Evolutionary conservation across 208 protist species (phyloP), one percentile per base, ranked within the genome.

Genomic region (Lotmaria passim): DNA sequence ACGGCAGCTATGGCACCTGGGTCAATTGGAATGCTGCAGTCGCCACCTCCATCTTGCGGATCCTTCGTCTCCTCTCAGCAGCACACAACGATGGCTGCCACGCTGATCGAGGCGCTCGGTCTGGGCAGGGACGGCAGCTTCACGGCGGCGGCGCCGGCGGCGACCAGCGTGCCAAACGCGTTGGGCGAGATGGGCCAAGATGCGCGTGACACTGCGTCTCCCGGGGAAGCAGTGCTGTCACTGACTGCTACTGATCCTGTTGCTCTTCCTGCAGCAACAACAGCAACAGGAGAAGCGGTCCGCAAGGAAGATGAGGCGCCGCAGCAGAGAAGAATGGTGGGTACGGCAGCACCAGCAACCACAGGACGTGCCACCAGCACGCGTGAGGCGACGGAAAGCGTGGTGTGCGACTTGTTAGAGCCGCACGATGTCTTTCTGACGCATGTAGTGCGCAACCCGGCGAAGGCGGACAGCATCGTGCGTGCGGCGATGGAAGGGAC

Each of bases 401-500:
- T 10, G 3, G 70, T 47, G 26, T 66, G 69, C 39, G 51, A 30
- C 19, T 44, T 79, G 70, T 21, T 82, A 41, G 80, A 74, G 68
- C 71, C 75, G 44, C 80, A 82, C 46, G 80, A 85, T 39, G 60
- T 85, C 5, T 76, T 82, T 24, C 31, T 74, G 6, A 46, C 69
- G 8, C 80, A 79, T 59, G 64, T 71, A 2, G 74, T 79, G 23
- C 67, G 68, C 28, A 64, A 70, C 47, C 51, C 67, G 6, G 41
- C 43, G 21, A 73, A 65, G 68, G 75, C 75, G 21, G 71, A 78
- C 28, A 58, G 56, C 44, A 59, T 85, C 1, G 34, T 85, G 58
- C 59, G 69, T 10, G 80, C 80, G 11, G 80, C 69, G 46, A 69
- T 71, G 51, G 80, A 75, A 41, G 80, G 80, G 12, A 81, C 75